Percentiles rank a stretch among this genome's conserved stretches.
phyloP scores from a whole-genome alignment of 2,329 filamentous ascomycete genomes.

The Cladorrhinum sp. region DNA sequence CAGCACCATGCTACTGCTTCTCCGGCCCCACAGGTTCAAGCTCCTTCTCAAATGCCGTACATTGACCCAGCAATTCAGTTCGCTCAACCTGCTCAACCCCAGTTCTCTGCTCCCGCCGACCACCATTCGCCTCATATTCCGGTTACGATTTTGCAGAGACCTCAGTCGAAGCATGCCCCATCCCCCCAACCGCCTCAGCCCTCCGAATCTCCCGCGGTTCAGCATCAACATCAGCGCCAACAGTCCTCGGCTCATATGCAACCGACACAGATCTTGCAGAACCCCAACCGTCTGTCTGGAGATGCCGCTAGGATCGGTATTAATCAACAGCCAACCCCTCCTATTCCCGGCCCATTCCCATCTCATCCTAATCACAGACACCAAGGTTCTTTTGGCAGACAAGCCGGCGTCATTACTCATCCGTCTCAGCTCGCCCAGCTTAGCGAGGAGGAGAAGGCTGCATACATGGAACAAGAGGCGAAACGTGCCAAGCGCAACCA shows the following conservation, averaged over 20 bases:
- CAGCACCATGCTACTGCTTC: slow-evolving; percentile 33
- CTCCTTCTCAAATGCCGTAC: slow-evolving; percentile 28
- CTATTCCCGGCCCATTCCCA: slow-evolving; percentile 29
- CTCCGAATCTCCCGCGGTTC: slow-evolving; percentile 26
- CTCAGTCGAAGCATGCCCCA: slow-evolving; percentile 43
- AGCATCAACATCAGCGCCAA: slow-evolving; percentile 30
- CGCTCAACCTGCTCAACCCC: slow-evolving; percentile 24
- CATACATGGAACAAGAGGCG: slow-evolving; percentile 85
- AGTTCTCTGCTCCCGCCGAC: slow-evolving; percentile 17
- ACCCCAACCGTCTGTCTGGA: slow-evolving; percentile 63
- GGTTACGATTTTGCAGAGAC: slow-evolving; percentile 55
- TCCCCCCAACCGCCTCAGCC: slow-evolving; percentile 35
- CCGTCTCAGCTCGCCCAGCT: slow-evolving; percentile 73
- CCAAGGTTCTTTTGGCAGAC: slow-evolving; percentile 59
- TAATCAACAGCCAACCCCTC: slow-evolving; percentile 30
- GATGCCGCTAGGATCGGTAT: slow-evolving; percentile 41
- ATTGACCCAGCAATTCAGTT: slow-evolving; percentile 24
- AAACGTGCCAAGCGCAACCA: slow-evolving; percentile 96
- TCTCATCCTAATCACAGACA: slow-evolving; percentile 36
- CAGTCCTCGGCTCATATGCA: slow-evolving; percentile 43
- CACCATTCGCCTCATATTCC: slow-evolving; percentile 32
- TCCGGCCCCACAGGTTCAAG: slow-evolving; percentile 28
- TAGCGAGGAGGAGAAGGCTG: slow-evolving; percentile 77
- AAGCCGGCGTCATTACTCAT: slow-evolving; percentile 51
- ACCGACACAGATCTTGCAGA: slow-evolving; percentile 76